Evolutionary conservation across 2,329 filamentous ascomycete species (phyloP).

Genomic region (Aaosphaeria arxii): DNA sequence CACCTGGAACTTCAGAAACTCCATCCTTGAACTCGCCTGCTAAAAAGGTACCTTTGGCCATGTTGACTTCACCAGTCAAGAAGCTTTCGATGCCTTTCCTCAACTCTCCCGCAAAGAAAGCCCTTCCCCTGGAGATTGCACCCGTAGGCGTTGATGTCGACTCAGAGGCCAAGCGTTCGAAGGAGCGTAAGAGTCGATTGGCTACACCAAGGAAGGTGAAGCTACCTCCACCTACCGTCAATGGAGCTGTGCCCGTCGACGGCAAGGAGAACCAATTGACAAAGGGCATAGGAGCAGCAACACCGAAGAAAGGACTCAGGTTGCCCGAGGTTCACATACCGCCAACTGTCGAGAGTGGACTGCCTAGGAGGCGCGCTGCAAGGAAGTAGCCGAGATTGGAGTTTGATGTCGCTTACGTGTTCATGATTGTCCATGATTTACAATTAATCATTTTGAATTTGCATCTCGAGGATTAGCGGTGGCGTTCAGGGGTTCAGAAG

Average conservation of each 20-base stretch:
- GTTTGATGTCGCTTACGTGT: background rate
- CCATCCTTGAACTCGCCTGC: background rate
- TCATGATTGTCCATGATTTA: too few species aligned
- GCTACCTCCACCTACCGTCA: slow-evolving; percentile 14
- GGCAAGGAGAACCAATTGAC: slow-evolving; percentile 23
- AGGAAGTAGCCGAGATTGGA: slow-evolving; percentile 4
- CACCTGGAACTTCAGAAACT: slow-evolving; percentile 2
- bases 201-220: slow-evolving; percentile 34
- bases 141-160: slow-evolving; percentile 18
- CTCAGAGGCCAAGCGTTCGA: slow-evolving; percentile 3
- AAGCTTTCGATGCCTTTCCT: slow-evolving; percentile 1
- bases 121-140: slow-evolving; percentile 15
- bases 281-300: slow-evolving; percentile 12
- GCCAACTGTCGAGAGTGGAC: slow-evolving; percentile 17
- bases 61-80: slow-evolving; percentile 4
- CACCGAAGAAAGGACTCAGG: slow-evolving; percentile 30
- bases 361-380: slow-evolving; percentile 26
- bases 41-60: background rate
- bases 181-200: slow-evolving; percentile 30
- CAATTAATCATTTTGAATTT: too few species aligned
- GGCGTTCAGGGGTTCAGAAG: too few species aligned
- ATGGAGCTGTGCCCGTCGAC: slow-evolving; percentile 10
- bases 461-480: too few species aligned
- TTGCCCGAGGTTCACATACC: slow-evolving; percentile 17
- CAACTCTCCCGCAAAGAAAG: slow-evolving; percentile 1